Conservation (phyloP, 1,284 basidiomycete genomes). For the Prillingera fragicola region DNA sequence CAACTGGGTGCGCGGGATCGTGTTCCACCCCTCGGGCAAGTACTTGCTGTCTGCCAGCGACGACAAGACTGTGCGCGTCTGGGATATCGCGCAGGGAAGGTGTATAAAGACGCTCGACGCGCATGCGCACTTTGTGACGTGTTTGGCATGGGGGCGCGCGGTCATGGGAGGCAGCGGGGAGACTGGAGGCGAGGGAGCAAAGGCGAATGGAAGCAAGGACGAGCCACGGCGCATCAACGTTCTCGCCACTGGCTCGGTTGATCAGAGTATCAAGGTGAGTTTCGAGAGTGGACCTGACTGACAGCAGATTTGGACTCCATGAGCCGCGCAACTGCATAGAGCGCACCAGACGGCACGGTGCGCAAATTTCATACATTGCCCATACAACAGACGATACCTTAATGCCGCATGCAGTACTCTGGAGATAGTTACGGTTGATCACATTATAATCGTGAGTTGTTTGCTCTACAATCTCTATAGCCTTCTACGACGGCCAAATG, state of each 20-base stretch:
- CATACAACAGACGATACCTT: too few relatives aligned
- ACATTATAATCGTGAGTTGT: too few relatives aligned
- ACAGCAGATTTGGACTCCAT: conserved; percentile 18
- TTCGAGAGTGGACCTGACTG: not conserved
- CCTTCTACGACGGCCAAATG: not conserved
- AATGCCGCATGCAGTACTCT: too few relatives aligned
- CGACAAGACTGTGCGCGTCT: conserved; percentile 82
- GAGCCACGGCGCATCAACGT: conserved; percentile 66
- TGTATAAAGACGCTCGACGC: conserved; percentile 80
- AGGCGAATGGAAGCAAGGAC: conserved; percentile 38
- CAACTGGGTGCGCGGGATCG: conserved; percentile 76
- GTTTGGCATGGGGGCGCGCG: conserved; percentile 73
- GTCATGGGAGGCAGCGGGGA: conserved; percentile 42
- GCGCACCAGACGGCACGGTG: not conserved
- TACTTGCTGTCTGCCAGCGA: conserved; percentile 80
- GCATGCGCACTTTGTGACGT: conserved; percentile 76
- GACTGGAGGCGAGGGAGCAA: conserved; percentile 17
- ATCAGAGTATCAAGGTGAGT: conserved; percentile 56
- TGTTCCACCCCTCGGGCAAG: conserved; percentile 81
- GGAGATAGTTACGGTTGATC: too few relatives aligned
- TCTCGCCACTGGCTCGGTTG: conserved; percentile 71
- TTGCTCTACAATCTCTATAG: too few relatives aligned
- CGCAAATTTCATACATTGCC: too few relatives aligned
- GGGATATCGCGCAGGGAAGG: conserved; percentile 71
- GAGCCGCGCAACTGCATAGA: conserved; percentile 1